A percentile compares a stretch with the other conserved stretches of the same genome.
phyloP scores from a whole-genome alignment of 306 rosid genomes.

The Dryas alaskensis region DNA sequence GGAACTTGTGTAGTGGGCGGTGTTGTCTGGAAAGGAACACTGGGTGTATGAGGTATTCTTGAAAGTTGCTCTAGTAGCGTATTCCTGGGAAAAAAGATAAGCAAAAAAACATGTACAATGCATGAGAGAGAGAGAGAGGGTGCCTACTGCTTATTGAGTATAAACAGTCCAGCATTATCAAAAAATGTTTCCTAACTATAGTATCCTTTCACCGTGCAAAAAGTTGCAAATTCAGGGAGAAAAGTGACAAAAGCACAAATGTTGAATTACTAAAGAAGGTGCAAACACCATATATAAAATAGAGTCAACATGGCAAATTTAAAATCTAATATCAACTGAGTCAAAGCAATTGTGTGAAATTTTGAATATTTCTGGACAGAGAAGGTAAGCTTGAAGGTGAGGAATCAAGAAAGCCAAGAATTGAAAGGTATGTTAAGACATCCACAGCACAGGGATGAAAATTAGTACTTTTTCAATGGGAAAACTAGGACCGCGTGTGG shows the following conservation, averaged over 20 bases:
- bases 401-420: not conserved
- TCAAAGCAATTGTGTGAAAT: not conserved
- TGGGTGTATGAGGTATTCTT: slow-evolving; percentile 70
- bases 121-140: not conserved
- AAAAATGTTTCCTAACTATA: slow-evolving; percentile 4
- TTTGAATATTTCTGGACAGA: not conserved
- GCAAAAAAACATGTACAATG: not conserved
- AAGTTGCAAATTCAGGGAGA: not conserved
- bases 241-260: not conserved
- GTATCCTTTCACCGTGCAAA: not conserved
- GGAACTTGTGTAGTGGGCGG: slow-evolving; percentile 58
- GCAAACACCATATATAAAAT: not conserved
- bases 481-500: not conserved
- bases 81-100: slow-evolving; percentile 32
- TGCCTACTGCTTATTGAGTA: not conserved
- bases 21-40: slow-evolving; percentile 74
- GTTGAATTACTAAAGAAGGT: not conserved
- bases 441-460: not conserved
- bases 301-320: not conserved
- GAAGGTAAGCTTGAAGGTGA: not conserved
- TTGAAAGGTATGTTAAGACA: not conserved
- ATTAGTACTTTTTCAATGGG: not conserved
- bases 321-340: not conserved
- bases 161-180: slow-evolving; percentile 1
- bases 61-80: slow-evolving; percentile 70